Evolutionary conservation across 345 rosid species (phyloP), one percentile per base, ranked within the genome.

Genomic region (Psidium friedrichsthalianum): DNA sequence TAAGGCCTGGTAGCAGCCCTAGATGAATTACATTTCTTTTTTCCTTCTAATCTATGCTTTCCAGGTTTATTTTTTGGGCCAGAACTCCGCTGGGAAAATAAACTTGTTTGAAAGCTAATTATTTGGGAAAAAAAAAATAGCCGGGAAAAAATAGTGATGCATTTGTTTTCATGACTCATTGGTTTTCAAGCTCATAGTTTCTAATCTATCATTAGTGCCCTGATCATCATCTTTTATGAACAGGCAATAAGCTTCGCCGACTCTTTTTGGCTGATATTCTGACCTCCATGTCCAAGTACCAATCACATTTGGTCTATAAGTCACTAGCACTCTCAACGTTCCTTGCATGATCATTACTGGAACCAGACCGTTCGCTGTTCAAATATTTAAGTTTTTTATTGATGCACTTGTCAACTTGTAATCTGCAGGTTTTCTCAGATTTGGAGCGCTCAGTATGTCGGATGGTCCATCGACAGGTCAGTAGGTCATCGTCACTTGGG

Each of bases 391-490:
- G 5, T 2, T 69, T 18, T 36, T 36, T 36, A 69, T 69, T 69
- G 18, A 9, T 69, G 47, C 80, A 36, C 80, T 69, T 36, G 13
- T 32, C 14, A 20, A 42, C 80, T 69, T 20, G 80, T 36, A 36
- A 69, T 69, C 80, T 92, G 88, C 93, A 97, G 99, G 99, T 96
- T 61, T 89, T 98, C 81, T 98, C 98, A 25, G 98, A 98, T 92
- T 86, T 98, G 90, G 98, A 98, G 86, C 99, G 98, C 56, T 98
- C 99, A 51, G 94, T 91, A 20, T 98, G 99, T 90, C 96, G 99
- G 82, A 98, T 98, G 98, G 93, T 95, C 84, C 98, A 98, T 89
- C 90, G 91, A 76, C 99, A 96, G 98, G 99, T 98, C 83, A 82
- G 95, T 90, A 32, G 85, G 84, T 58, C 82, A 25, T 36, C 84